A percentile compares a stretch with the other conserved stretches of the same genome.
These are phyloP conservation scores for Penicillium polonicum DNA, from an alignment of 2,329 filamentous ascomycete genomes.

Conservation along the genomic window DNA sequence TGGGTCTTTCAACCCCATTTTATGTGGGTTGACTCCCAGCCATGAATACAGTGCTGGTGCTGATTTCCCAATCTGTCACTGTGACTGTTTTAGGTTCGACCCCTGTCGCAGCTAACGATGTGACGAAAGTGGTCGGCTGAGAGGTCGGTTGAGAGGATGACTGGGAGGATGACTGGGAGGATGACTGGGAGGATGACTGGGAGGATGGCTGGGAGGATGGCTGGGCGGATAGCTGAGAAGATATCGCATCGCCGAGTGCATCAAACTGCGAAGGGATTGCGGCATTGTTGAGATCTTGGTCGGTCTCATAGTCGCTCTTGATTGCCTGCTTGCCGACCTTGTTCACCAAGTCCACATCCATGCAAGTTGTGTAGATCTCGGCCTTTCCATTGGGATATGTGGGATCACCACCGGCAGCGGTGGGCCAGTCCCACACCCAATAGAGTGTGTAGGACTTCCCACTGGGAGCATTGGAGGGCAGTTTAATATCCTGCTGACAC, in stretches of 20 bases:
- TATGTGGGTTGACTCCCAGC: constrained; percentile 9
- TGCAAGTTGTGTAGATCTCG: constrained; percentile 52
- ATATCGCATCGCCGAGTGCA: constrained; percentile 23
- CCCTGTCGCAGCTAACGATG: constrained; percentile 8
- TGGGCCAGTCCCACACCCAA: constrained; percentile 97
- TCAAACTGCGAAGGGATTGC: constrained; percentile 41
- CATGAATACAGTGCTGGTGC: constrained; percentile 20
- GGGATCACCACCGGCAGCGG: constrained; percentile 42
- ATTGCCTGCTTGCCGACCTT: constrained; percentile 12
- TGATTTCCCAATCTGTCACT: constrained; percentile 30
- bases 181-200: background rate
- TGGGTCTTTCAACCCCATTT: background rate
- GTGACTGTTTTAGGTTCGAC: constrained; percentile 14
- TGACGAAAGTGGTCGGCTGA: background rate
- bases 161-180: background rate
- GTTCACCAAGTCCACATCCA: constrained; percentile 47
- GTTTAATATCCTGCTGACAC: constrained; percentile 78
- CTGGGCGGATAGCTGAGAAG: background rate
- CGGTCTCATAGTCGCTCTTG: constrained; percentile 27
- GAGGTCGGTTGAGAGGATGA: background rate
- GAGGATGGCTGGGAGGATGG: background rate
- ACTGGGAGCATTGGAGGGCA: constrained; percentile 65
- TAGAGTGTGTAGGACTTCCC: constrained; percentile 76
- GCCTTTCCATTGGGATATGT: constrained; percentile 43
- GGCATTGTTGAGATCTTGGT: constrained; percentile 40